Evolutionary conservation across 495 filamentous ascomycete genomes (phyloP).

Genomic region (Recurvomyces mirabilis): DNA sequence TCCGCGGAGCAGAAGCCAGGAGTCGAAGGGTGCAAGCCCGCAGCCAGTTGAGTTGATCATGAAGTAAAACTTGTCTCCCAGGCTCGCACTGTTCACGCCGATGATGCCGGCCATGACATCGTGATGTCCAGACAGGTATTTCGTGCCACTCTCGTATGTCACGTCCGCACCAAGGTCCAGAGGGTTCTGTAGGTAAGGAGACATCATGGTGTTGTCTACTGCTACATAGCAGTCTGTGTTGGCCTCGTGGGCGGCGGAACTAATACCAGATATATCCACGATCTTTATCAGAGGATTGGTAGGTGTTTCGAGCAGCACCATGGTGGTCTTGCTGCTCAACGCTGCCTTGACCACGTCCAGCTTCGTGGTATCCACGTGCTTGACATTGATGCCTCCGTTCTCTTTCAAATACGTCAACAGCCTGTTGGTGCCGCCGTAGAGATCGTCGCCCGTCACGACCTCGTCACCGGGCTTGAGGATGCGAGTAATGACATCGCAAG

Average conservation of each 20-base stretch:
- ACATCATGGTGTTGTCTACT: constrained; percentile 98
- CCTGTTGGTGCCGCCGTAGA: constrained; percentile 93
- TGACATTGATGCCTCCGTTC: constrained; percentile 76
- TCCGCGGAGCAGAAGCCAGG: constrained; percentile 86
- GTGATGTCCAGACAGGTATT: constrained; percentile 95
- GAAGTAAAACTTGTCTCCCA: constrained; percentile 88
- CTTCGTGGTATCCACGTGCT: constrained; percentile 88
- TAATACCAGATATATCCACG: constrained; percentile 74
- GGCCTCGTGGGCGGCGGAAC: constrained; percentile 58
- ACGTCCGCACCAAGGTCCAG: constrained; percentile 90
- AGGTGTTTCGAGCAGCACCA: constrained; percentile 93
- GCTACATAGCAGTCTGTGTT: constrained; percentile 76
- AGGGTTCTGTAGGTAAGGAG: constrained; percentile 80
- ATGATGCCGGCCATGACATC: constrained; percentile 98
- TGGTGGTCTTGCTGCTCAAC: constrained; percentile 68
- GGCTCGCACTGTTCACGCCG: constrained; percentile 64
- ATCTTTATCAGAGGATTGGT: constrained; percentile 98
- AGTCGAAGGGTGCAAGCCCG: constrained; percentile 87
- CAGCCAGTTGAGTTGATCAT: constrained; percentile 93
- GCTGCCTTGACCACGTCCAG: constrained; percentile 55
- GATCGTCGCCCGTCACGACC: constrained; percentile 89
- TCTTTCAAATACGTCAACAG: constrained; percentile 82
- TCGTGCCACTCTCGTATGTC: constrained; percentile 93
- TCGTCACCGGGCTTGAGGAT: constrained; percentile 88
- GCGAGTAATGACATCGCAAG: constrained; percentile 92